Evolutionary conservation across 2,329 filamentous ascomycete genomes (phyloP).

Genomic region (Xylaria sp.): DNA sequence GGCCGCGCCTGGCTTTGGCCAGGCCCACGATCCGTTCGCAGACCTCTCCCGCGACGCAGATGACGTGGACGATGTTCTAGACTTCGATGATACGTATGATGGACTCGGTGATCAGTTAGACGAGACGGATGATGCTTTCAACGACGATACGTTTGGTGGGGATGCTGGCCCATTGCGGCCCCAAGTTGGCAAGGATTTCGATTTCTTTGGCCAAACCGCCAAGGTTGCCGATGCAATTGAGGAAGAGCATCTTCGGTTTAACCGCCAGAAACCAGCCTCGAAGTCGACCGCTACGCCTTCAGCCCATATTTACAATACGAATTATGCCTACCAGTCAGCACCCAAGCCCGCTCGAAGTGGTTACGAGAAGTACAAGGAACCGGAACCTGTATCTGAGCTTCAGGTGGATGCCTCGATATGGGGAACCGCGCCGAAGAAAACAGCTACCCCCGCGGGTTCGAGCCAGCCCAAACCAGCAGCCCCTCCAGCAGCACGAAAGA

Average conservation of each 20-base stretch:
- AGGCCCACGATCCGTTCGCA: constrained; percentile 83
- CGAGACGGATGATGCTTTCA: constrained; percentile 91
- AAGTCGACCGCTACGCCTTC: constrained; percentile 44
- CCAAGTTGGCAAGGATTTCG: constrained; percentile 86
- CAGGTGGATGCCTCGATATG: constrained; percentile 93
- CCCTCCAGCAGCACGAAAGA: constrained; percentile 62
- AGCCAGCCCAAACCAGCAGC: constrained; percentile 20
- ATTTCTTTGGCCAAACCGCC: constrained; percentile 93
- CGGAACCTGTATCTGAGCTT: constrained; percentile 83
- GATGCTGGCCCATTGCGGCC: constrained; percentile 47
- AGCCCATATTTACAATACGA: constrained; percentile 37
- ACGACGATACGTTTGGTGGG: constrained; percentile 88
- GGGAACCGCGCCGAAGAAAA: constrained; percentile 72
- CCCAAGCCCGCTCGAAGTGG: constrained; percentile 73
- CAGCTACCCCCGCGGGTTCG: constrained; percentile 36
- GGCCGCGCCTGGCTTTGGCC: constrained; percentile 78
- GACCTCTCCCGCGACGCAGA: constrained; percentile 71
- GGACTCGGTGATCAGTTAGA: constrained; percentile 88
- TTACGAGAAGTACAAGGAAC: constrained; percentile 88
- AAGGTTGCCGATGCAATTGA: constrained; percentile 83
- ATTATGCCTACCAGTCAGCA: constrained; percentile 42
- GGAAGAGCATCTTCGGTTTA: constrained; percentile 86
- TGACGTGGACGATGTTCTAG: constrained; percentile 55
- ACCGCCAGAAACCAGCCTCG: constrained; percentile 68
- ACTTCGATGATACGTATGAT: constrained; percentile 98